Conservation (phyloP, 2,329 filamentous ascomycete species). For the Diaporthe humulicola region DNA sequence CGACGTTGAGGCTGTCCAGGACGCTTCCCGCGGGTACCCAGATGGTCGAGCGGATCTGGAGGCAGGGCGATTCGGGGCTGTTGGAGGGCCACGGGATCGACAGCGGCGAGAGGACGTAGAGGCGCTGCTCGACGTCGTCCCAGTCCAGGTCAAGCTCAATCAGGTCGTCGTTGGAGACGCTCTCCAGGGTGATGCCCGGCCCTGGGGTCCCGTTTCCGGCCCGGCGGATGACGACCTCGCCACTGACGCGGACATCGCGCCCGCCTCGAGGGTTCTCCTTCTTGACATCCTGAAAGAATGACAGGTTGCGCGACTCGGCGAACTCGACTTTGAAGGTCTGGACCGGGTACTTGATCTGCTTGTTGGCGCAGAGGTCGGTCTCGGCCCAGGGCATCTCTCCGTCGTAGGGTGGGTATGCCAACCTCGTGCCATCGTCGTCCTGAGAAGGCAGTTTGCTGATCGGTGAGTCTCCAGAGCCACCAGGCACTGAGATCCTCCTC, state of each 20-base stretch:
- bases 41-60: constrained; percentile 62
- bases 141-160: constrained; percentile 52
- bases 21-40: constrained; percentile 58
- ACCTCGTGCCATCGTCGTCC: constrained; percentile 40
- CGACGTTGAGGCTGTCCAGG: constrained; percentile 54
- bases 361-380: constrained; percentile 42
- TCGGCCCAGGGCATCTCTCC: constrained; percentile 42
- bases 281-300: constrained; percentile 54
- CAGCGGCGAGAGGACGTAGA: constrained; percentile 56
- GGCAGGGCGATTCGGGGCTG: constrained; percentile 53
- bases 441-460: constrained; percentile 39
- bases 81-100: constrained; percentile 43
- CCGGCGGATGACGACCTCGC: constrained; percentile 60
- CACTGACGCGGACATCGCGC: constrained; percentile 55
- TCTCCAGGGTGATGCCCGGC: constrained; percentile 58
- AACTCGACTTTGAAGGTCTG: constrained; percentile 53
- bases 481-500: constrained; percentile 29
- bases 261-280: constrained; percentile 43
- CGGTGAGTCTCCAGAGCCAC: constrained; percentile 21
- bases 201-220: constrained; percentile 48
- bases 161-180: constrained; percentile 59
- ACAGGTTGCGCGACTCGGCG: constrained; percentile 51
- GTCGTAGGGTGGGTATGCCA: constrained; percentile 47
- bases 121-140: constrained; percentile 51
- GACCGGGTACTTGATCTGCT: constrained; percentile 45